Evolutionary conservation across 805 yeast species (phyloP).

Genomic region (Debaryomyces maramus): DNA sequence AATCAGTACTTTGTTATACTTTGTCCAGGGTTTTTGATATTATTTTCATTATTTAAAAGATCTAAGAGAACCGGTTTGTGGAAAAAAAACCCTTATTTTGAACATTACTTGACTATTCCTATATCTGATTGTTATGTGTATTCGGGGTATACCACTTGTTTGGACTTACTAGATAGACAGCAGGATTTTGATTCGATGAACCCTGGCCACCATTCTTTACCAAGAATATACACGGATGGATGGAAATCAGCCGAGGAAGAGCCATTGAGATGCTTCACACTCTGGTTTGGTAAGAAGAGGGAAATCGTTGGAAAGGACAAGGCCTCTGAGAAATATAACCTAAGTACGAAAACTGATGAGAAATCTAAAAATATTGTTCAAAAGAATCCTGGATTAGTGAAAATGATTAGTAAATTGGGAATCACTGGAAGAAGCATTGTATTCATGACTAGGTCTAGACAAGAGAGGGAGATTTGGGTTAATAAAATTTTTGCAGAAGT

Average conservation of each 20-base stretch:
- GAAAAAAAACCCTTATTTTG: slow-evolving; percentile 48
- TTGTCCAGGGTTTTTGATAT: slow-evolving; percentile 65
- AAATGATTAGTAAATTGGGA: slow-evolving; percentile 55
- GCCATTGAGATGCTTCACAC: slow-evolving; percentile 68
- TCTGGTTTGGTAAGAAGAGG: slow-evolving; percentile 78
- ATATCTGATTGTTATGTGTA: slow-evolving; percentile 71
- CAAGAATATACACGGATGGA: slow-evolving; percentile 78
- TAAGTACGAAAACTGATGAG: slow-evolving; percentile 2
- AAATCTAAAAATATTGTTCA: slow-evolving; percentile 13
- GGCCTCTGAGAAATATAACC: slow-evolving; percentile 11
- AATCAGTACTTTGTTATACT: slow-evolving; percentile 59
- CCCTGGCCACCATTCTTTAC: slow-evolving; percentile 60
- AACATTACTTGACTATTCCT: slow-evolving; percentile 58
- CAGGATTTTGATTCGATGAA: slow-evolving; percentile 46
- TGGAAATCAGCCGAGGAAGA: slow-evolving; percentile 83
- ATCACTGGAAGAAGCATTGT: slow-evolving; percentile 67
- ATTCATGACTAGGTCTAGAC: slow-evolving; percentile 78
- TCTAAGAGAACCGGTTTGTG: slow-evolving; percentile 45
- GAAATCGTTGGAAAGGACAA: slow-evolving; percentile 30
- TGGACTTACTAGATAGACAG: slow-evolving; percentile 53
- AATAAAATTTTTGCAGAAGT: slow-evolving; percentile 43
- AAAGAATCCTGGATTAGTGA: slow-evolving; percentile 45
- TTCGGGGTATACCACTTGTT: slow-evolving; percentile 61
- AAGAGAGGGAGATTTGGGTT: slow-evolving; percentile 86
- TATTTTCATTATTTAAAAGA: slow-evolving; percentile 55